phyloP scores from a whole-genome alignment of 2,329 filamentous ascomycete genomes.

The Alternaria rosae region DNA sequence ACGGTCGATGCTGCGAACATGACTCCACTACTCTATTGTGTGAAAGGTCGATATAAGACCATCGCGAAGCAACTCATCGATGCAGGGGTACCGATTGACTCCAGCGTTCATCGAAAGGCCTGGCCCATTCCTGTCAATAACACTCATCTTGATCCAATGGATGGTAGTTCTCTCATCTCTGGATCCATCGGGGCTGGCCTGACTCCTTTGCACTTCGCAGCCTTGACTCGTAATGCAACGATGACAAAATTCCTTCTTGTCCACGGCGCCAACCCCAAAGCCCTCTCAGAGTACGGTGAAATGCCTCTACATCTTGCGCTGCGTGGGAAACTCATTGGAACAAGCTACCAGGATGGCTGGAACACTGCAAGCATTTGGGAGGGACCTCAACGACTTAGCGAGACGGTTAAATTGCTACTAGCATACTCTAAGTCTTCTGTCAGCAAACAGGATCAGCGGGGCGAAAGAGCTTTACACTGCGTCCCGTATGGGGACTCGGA shows the following conservation, averaged over 20 bases:
- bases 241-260: neutral
- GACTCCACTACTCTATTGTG: neutral
- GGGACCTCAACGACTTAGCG: too few species aligned
- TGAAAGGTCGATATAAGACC: accelerated
- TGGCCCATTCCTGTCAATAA: neutral
- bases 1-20: too few species aligned
- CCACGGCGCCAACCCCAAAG: neutral
- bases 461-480: too few species aligned
- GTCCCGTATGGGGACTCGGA: too few species aligned
- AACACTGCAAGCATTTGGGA: neutral
- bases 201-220: neutral
- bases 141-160: accelerated
- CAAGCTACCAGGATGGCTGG: neutral
- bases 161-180: too few species aligned
- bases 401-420: too few species aligned
- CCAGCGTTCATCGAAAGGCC: neutral
- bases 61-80: neutral
- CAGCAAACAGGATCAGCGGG: too few species aligned
- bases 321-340: neutral
- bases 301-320: neutral
- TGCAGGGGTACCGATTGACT: neutral
- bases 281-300: neutral
- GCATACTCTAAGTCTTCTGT: too few species aligned
- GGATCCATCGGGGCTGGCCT: neutral
- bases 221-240: neutral